Evolutionary conservation across 2,329 filamentous ascomycete species (phyloP), one percentile per base, ranked within the genome.

Genomic region (Talaromyces sp.): DNA sequence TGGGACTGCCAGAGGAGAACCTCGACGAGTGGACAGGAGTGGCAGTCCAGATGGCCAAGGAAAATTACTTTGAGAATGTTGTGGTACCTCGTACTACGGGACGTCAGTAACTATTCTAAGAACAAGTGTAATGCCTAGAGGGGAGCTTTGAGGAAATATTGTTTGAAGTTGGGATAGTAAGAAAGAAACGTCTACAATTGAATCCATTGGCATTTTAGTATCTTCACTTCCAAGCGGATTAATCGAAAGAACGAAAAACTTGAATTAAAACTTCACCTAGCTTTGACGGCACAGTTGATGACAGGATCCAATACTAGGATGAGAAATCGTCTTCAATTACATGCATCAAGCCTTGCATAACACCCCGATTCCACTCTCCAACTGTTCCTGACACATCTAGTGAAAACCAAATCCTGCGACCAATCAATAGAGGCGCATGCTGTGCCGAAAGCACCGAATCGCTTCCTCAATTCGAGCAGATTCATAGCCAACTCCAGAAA

Each of bases 1-100:
- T 63, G 9, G 18, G 28, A 2, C 50, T 63, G 23, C 31, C 58
- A 2, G 47, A 57, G 9, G 61, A 62, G 44, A 44, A 59, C 61
- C 27, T 67, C 9, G 52, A 61, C 55, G 55, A 52, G 55, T 54
- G 36, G 16, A 61, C 53, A 1, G 52, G 34, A 8, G 42, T 34
- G 10, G 61, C 61, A 7, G 51, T 62, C 0, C 31, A 62, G 42
- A 57, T 63, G 61, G 44, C 14, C 2, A 14, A 60, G 18, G 61
- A 63, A 4, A 56, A 53, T 33, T 63, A 57, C 36, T 63, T 60
- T 31, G 57, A 60, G 44, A 59, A 50, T 1, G 18, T 40, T 2
- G 53, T 61, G 28, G 9, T 61, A 6, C 44, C 59, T n/a, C 44
- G 59, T 14, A 60, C 50, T 3, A 61, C 59, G 7, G 18, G 18